Base-by-base conservation (phyloP, 768 basidiomycete species). In the Cystofilobasidium ferigula region DNA sequence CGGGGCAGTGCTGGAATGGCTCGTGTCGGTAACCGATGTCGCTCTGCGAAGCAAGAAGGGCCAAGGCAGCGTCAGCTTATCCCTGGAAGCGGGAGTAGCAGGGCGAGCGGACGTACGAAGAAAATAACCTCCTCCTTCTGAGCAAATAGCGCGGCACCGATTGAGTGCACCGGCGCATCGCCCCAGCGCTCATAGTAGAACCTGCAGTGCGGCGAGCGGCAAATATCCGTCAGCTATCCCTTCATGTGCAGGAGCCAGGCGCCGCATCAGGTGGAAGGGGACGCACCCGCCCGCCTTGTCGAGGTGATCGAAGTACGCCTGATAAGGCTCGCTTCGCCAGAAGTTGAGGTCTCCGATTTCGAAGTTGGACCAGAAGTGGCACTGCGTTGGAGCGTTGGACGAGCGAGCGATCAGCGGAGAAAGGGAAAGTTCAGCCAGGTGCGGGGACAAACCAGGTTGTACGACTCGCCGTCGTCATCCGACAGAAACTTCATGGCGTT, bases 1-100 rank as follows among this genome's bases (percentile, higher is more conserved):
- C 83, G 0, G 86, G 86, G 74, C 93, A 91, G 75, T 91, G 90
- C 75, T 91, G 88, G 83, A 97, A 97, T 14, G 91, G 90, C 71
- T 89, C 62, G 20, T 38, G 30, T 54, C 9, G 22, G 60, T 24
- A 22, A 30, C 16, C 24, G 42, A 30, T 65, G 59, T 12, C 43
- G n/a, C n/a, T n/a, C n/a, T n/a, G n/a, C n/a, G n/a, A n/a, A n/a
- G n/a, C n/a, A n/a, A n/a, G n/a, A n/a, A n/a, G n/a, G n/a, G n/a
- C n/a, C n/a, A n/a, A n/a, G n/a, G n/a, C n/a, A n/a, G n/a, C n/a
- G n/a, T n/a, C n/a, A n/a, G n/a, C n/a, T n/a, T n/a, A n/a, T n/a
- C n/a, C n/a, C n/a, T n/a, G n/a, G n/a, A n/a, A n/a, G n/a, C n/a
- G n/a, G n/a, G n/a, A n/a, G n/a, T n/a, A n/a, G n/a, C n/a, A n/a